Percentiles rank a stretch among this genome's conserved stretches.
These are phyloP conservation scores for Poterioochromonas sp. DNA, from an alignment of 352 stramenopile genomes.

Conservation along the genomic window DNA sequence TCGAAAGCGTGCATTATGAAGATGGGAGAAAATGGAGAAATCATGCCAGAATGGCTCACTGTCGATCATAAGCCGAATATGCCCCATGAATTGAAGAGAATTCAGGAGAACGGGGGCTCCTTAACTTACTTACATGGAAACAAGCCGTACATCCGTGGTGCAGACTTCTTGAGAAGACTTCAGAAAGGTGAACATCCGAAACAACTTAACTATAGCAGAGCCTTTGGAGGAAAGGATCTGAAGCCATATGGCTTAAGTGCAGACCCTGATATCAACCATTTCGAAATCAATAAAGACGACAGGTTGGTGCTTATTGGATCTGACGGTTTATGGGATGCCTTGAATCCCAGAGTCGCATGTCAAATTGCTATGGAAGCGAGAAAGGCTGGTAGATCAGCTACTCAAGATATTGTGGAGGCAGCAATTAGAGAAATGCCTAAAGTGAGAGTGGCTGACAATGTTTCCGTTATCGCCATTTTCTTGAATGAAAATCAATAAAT, in stretches of 20 bases:
- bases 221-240: constrained; percentile 86
- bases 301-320: constrained; percentile 71
- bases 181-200: constrained; percentile 92
- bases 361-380: constrained; percentile 34
- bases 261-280: constrained; percentile 58
- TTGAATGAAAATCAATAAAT: constrained; percentile 21
- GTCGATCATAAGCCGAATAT: constrained; percentile 40
- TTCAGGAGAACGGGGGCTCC: constrained; percentile 28
- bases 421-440: constrained; percentile 33
- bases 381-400: not conserved
- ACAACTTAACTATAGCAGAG: constrained; percentile 77
- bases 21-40: not conserved
- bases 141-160: constrained; percentile 42
- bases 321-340: constrained; percentile 82
- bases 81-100: constrained; percentile 35
- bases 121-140: constrained; percentile 38
- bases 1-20: constrained; percentile 33
- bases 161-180: constrained; percentile 37
- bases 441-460: constrained; percentile 30
- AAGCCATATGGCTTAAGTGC: constrained; percentile 82
- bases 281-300: constrained; percentile 59
- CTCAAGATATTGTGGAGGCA: constrained; percentile 16
- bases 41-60: constrained; percentile 31
- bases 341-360: constrained; percentile 57
- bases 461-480: constrained; percentile 39